phyloP scores from a whole-genome alignment of 179 eudicot species.

The Patellifolia procumbens region DNA sequence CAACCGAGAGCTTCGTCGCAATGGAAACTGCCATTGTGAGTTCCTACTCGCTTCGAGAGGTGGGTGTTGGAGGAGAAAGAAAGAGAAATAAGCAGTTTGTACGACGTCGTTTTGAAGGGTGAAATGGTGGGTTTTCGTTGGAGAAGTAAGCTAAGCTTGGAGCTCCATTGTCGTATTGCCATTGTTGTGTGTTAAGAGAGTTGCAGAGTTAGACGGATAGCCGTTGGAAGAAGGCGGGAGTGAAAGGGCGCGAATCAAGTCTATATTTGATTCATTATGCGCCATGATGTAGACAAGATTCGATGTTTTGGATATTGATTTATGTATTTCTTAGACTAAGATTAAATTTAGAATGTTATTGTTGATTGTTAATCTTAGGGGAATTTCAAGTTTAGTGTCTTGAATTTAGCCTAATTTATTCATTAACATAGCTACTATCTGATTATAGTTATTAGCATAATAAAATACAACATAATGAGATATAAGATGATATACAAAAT shows the following conservation, averaged over 20 bases:
- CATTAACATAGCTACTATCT: too few relatives aligned
- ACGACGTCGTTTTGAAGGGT: conserved; percentile 15
- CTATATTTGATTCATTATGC: too few relatives aligned
- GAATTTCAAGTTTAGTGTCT: too few relatives aligned
- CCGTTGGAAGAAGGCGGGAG: conserved; percentile 10
- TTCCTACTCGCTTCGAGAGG: conserved; percentile 61
- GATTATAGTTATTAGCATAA: too few relatives aligned
- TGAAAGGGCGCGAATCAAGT: background rate
- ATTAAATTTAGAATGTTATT: too few relatives aligned
- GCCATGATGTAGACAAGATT: too few relatives aligned
- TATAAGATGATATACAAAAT: too few relatives aligned
- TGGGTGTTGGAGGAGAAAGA: conserved; percentile 30
- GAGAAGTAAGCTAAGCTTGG: conserved; percentile 20
- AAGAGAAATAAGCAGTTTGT: background rate
- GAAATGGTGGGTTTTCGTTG: background rate
- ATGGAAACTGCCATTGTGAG: conserved; percentile 98
- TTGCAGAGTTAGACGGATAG: background rate
- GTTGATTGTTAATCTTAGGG: too few relatives aligned
- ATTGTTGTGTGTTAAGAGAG: background rate
- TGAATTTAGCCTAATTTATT: too few relatives aligned
- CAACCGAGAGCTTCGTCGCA: conserved; percentile 97
- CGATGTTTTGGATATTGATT: too few relatives aligned
- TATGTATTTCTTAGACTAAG: too few relatives aligned
- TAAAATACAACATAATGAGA: too few relatives aligned
- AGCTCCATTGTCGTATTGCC: conserved; percentile 27